A percentile compares a stretch with the other conserved stretches of the same genome.
Conservation (phyloP, 495 filamentous ascomycete genomes). For the Neurospora discreta region DNA sequence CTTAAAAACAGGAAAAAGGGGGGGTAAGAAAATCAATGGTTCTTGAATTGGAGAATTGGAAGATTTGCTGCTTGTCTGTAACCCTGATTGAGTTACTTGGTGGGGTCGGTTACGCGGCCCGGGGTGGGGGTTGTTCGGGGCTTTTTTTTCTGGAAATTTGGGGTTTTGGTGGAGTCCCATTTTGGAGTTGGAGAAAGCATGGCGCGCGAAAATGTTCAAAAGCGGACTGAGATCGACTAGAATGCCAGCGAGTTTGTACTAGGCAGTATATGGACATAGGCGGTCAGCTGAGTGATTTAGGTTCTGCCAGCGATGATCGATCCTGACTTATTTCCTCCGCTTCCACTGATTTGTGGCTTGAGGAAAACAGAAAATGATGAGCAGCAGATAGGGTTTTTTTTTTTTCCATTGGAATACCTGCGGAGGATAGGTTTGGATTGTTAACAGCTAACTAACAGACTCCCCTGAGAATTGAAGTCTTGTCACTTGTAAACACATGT, state of each 20-base stretch:
- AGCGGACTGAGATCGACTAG: not conserved
- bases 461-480: no score
- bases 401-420: no score
- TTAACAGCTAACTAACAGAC: no score
- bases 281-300: not conserved
- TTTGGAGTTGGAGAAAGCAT: not conserved
- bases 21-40: not conserved
- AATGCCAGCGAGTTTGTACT: not conserved
- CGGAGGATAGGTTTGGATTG: no score
- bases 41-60: not conserved
- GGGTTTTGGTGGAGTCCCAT: not conserved
- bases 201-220: not conserved
- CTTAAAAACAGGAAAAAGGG: not conserved
- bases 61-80: no score
- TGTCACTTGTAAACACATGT: not conserved
- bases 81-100: not conserved
- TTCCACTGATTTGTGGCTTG: not conserved
- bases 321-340: not conserved
- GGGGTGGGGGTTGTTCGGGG: not conserved
- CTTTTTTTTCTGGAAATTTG: not conserved
- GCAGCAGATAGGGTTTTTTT: not conserved
- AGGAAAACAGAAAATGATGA: not conserved
- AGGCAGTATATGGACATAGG: no score
- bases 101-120: not conserved
- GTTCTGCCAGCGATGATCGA: not conserved